Conservation (phyloP, 179 eudicot species). For the Actinidia arguta region DNA sequence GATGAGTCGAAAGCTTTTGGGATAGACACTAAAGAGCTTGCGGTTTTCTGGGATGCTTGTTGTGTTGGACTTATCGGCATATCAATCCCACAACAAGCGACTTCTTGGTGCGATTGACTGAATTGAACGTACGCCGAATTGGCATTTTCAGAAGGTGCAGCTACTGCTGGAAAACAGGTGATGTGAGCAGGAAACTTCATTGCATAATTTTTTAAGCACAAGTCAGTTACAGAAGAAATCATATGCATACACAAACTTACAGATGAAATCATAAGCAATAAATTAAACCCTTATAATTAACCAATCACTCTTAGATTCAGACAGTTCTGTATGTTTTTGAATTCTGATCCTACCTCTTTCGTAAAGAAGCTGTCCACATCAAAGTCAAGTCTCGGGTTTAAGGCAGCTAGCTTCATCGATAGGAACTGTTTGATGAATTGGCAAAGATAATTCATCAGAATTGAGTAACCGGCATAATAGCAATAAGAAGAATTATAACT, state of each 20-base stretch:
- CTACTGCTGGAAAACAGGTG: conserved; percentile 55
- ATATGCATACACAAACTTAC: neutral
- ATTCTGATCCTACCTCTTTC: conserved; percentile 69
- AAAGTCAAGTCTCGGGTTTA: conserved; percentile 76
- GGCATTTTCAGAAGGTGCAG: conserved; percentile 48
- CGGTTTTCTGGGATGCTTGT: conserved; percentile 52
- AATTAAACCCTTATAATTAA: too few relatives aligned
- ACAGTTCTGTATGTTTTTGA: neutral
- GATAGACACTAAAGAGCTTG: conserved; percentile 60
- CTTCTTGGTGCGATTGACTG: conserved; percentile 55
- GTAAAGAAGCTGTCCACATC: conserved; percentile 65
- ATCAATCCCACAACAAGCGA: conserved; percentile 48
- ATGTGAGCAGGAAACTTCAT: conserved; percentile 49
- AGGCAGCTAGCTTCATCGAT: conserved; percentile 89
- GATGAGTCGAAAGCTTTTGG: conserved; percentile 68
- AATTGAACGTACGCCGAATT: conserved; percentile 58
- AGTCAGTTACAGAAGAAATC: too few relatives aligned
- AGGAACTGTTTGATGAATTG: conserved; percentile 63
- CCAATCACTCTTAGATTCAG: neutral
- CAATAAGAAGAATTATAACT: neutral
- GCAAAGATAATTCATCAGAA: neutral
- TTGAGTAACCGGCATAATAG: neutral
- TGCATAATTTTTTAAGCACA: too few relatives aligned
- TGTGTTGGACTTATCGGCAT: conserved; percentile 45
- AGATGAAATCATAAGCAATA: neutral